Percentiles rank a stretch among this genome's conserved stretches.
These are phyloP conservation scores for Candida sanyaensis DNA, from an alignment of 1,139 yeast genomes.

Conservation along the genomic window DNA sequence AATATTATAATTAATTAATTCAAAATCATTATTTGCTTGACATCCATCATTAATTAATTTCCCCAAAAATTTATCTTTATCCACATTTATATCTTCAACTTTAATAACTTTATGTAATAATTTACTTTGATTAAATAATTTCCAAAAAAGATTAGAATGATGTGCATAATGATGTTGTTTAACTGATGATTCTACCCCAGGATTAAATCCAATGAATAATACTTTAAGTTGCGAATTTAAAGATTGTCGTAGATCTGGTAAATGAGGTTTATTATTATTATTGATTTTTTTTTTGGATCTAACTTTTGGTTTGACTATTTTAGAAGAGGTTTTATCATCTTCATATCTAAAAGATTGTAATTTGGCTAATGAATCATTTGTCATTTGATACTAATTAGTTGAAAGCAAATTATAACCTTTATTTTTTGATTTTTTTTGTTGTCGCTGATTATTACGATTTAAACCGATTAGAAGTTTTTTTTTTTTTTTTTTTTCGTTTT, in stretches of 20 bases:
- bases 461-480: not conserved
- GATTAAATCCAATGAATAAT: slow-evolving; percentile 74
- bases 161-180: slow-evolving; percentile 78
- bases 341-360: not conserved
- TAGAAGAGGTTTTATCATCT: not conserved
- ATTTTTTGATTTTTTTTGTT: no score
- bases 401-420: no score
- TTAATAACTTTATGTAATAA: slow-evolving; percentile 31
- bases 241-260: slow-evolving; percentile 38
- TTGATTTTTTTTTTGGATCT: not conserved
- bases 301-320: not conserved
- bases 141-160: slow-evolving; percentile 71
- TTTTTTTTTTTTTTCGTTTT: no score
- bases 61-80: slow-evolving; percentile 1
- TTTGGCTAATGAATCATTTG: not conserved
- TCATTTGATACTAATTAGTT: not conserved
- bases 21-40: slow-evolving; percentile 50
- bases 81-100: not conserved
- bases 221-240: slow-evolving; percentile 34
- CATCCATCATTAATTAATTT: slow-evolving; percentile 31
- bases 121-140: slow-evolving; percentile 55
- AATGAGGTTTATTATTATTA: not conserved
- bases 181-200: slow-evolving; percentile 65
- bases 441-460: not conserved
- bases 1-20: slow-evolving; percentile 45